phyloP scores from a whole-genome alignment of 2,329 filamentous ascomycete species.

The Magnaporthiopsis poae region DNA sequence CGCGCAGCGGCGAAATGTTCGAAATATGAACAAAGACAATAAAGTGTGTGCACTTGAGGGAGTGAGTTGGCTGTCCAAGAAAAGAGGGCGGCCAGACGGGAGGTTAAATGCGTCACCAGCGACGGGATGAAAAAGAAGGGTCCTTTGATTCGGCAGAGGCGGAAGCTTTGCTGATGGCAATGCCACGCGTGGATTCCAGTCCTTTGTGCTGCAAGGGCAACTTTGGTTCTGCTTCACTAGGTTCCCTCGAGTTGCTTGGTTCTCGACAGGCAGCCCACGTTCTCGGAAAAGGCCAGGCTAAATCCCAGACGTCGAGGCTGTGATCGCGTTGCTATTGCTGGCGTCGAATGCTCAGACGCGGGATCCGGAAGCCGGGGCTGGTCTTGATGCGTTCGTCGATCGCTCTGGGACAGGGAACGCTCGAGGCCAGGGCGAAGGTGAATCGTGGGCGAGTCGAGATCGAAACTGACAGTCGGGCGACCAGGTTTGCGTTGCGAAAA shows the following conservation, averaged over 20 bases:
- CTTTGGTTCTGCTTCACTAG: not conserved
- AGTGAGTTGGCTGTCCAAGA: not conserved
- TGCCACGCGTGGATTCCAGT: not conserved
- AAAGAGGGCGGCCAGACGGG: not conserved
- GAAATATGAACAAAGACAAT: not conserved
- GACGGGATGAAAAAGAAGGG: not conserved
- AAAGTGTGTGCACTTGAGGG: not conserved
- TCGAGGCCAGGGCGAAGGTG: not conserved
- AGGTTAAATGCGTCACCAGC: not conserved
- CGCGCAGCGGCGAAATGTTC: not conserved
- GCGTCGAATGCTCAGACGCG: not conserved
- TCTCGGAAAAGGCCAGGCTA: not conserved
- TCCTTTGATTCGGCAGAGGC: not conserved
- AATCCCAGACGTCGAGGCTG: not conserved
- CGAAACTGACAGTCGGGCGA: not conserved
- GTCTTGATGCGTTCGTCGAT: not conserved
- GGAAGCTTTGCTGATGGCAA: not conserved
- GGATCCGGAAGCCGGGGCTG: not conserved
- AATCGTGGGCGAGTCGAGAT: not conserved
- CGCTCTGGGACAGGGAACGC: not conserved
- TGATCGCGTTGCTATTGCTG: not conserved
- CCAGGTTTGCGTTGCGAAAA: not conserved
- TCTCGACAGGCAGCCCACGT: not conserved
- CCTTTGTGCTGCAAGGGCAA: not conserved
- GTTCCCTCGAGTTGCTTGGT: not conserved